Evolutionary conservation across 805 yeast genomes (phyloP).

Genomic region (Myxozyma monticola): DNA sequence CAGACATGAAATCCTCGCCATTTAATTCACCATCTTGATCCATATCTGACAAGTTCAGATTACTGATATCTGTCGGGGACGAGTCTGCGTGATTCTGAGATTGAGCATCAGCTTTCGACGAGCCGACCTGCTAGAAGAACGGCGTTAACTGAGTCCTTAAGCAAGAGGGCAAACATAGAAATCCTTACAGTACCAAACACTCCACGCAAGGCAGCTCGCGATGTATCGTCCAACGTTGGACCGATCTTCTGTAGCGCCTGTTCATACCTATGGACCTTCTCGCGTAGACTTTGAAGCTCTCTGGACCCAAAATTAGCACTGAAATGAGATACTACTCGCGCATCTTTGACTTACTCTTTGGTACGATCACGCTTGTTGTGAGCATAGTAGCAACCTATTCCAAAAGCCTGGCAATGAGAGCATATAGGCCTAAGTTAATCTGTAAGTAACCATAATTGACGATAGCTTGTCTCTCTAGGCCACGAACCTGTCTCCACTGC

Average conservation of each 20-base stretch:
- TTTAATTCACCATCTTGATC: slow-evolving; percentile 1
- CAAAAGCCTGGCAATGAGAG: slow-evolving; percentile 22
- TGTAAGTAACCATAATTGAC: not conserved
- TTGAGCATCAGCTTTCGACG: not conserved
- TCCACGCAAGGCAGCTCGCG: not conserved
- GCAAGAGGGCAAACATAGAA: not conserved
- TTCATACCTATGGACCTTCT: slow-evolving; percentile 15
- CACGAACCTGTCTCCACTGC: slow-evolving; percentile 22
- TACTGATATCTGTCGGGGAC: not conserved
- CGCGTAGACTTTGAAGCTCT: slow-evolving; percentile 18
- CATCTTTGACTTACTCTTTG: slow-evolving; percentile 11
- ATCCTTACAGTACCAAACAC: slow-evolving; percentile 6
- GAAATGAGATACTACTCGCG: not conserved
- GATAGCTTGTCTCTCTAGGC: too few relatives aligned
- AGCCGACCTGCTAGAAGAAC: too few relatives aligned
- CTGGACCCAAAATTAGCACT: slow-evolving; percentile 1
- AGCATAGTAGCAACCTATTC: slow-evolving; percentile 20
- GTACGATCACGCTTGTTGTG: slow-evolving; percentile 21
- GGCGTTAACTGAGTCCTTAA: not conserved
- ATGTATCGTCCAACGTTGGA: not conserved
- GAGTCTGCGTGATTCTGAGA: not conserved
- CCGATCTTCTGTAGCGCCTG: not conserved
- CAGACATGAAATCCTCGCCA: slow-evolving; percentile 25
- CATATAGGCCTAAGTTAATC: slow-evolving; percentile 10
- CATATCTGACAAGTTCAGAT: not conserved